Evolutionary conservation across 129 eudicot species (phyloP).

Genomic region (Mikania micrantha): DNA sequence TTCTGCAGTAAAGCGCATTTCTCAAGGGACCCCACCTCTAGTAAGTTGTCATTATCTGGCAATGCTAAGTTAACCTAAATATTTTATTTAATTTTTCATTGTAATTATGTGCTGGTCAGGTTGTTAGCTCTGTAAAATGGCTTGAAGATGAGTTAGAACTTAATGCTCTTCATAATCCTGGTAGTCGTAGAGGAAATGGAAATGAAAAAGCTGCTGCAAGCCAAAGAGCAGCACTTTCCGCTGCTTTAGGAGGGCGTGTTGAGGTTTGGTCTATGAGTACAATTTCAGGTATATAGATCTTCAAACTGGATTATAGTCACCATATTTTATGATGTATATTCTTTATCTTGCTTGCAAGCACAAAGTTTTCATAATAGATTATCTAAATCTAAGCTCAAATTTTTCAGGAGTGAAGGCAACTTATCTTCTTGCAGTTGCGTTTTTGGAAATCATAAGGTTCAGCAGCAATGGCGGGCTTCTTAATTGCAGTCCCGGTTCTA

Average conservation of each 20-base stretch:
- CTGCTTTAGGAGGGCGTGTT: constrained; percentile 96
- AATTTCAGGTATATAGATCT: constrained; percentile 70
- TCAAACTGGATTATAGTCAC: not conserved
- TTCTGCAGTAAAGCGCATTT: constrained; percentile 78
- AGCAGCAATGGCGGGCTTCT: constrained; percentile 99
- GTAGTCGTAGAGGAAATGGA: constrained; percentile 94
- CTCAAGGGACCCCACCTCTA: constrained; percentile 99
- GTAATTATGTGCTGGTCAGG: constrained; percentile 35
- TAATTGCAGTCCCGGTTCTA: constrained; percentile 55
- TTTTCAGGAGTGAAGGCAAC: constrained; percentile 95
- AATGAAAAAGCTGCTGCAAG: constrained; percentile 90
- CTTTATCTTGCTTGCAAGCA: not conserved
- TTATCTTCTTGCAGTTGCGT: constrained; percentile 91
- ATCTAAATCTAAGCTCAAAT: constrained; percentile 2
- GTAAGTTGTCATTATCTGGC: constrained; percentile 43
- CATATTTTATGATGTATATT: not conserved
- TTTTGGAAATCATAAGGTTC: constrained; percentile 90
- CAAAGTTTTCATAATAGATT: not conserved
- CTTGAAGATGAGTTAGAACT: constrained; percentile 99
- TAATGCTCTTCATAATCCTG: constrained; percentile 97
- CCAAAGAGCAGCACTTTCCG: constrained; percentile 95
- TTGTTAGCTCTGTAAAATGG: constrained; percentile 99
- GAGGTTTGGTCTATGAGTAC: constrained; percentile 89
- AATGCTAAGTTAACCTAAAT: not conserved
- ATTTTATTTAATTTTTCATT: not conserved